Evolutionary conservation across 257 asterid species (phyloP).

Genomic region (Ehretia macrophylla): DNA sequence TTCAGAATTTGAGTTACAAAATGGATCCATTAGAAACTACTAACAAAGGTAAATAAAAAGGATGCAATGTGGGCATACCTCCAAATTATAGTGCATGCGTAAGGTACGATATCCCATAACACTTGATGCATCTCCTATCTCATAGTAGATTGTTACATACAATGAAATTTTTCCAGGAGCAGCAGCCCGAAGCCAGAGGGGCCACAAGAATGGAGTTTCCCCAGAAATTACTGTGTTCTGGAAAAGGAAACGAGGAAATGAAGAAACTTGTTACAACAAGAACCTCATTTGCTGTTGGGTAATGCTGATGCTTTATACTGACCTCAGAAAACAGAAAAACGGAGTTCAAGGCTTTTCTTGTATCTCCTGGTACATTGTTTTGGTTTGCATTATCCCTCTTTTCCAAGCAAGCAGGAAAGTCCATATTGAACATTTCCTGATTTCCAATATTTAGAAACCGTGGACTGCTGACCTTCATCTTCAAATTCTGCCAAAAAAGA

Average conservation of each 20-base stretch:
- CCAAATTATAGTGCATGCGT: slow-evolving; percentile 73
- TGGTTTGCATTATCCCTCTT: slow-evolving; percentile 37
- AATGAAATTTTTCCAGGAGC: slow-evolving; percentile 71
- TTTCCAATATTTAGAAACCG: slow-evolving; percentile 70
- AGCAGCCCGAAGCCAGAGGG: slow-evolving; percentile 98
- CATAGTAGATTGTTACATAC: slow-evolving; percentile 66
- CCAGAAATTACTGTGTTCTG: slow-evolving; percentile 50
- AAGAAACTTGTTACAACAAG: slow-evolving; percentile 3
- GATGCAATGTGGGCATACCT: slow-evolving; percentile 38
- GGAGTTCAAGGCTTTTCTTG: slow-evolving; percentile 26
- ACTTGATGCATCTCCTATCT: slow-evolving; percentile 64
- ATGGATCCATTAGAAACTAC: too few species aligned
- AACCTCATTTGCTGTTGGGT: slow-evolving; percentile 9
- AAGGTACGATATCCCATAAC: slow-evolving; percentile 71
- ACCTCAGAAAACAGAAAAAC: slow-evolving; percentile 79
- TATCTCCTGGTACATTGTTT: slow-evolving; percentile 28
- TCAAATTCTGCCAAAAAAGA: slow-evolving; percentile 74
- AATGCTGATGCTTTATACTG: slow-evolving; percentile 20
- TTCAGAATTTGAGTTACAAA: too few species aligned
- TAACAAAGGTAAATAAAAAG: too few species aligned
- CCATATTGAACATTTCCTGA: slow-evolving; percentile 46
- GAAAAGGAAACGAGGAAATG: slow-evolving; percentile 21
- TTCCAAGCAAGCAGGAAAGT: slow-evolving; percentile 71
- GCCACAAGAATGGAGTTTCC: slow-evolving; percentile 66
- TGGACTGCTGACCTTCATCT: slow-evolving; percentile 82